These are phyloP conservation scores for Aspergillus sp. DNA, from an alignment of 2,329 filamentous ascomycete genomes.

Conservation along the genomic window DNA sequence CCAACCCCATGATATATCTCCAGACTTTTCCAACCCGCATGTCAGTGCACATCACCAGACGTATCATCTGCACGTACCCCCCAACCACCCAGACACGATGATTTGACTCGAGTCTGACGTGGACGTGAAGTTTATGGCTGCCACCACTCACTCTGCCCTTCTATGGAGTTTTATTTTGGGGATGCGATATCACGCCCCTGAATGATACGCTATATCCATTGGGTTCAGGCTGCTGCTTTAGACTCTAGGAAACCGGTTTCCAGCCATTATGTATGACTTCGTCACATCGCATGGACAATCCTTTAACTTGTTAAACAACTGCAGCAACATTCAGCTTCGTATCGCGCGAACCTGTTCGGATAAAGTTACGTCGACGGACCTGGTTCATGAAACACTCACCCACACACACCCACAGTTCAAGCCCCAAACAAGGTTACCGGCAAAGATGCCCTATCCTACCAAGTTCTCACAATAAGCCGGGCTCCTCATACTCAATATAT, in stretches of 20 bases:
- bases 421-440: not conserved
- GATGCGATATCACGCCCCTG: not conserved
- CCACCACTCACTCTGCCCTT: not conserved
- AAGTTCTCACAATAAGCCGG: not conserved
- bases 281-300: not conserved
- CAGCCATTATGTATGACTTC: not conserved
- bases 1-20: not conserved
- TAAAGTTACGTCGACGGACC: not conserved
- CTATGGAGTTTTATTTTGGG: not conserved
- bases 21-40: not conserved
- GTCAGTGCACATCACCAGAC: constrained; percentile 3
- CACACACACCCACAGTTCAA: not conserved
- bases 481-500: not conserved
- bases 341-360: not conserved
- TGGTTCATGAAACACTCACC: not conserved
- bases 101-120: not conserved
- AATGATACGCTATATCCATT: not conserved
- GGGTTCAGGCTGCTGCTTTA: not conserved
- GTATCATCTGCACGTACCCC: constrained; percentile 2
- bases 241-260: not conserved
- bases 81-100: not conserved
- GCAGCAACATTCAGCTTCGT: not conserved
- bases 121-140: not conserved
- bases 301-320: not conserved
- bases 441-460: not conserved